Evolutionary conservation across 306 rosid genomes (phyloP), one percentile per base, ranked within the genome.

Genomic region (Canavalia ensiformis): DNA sequence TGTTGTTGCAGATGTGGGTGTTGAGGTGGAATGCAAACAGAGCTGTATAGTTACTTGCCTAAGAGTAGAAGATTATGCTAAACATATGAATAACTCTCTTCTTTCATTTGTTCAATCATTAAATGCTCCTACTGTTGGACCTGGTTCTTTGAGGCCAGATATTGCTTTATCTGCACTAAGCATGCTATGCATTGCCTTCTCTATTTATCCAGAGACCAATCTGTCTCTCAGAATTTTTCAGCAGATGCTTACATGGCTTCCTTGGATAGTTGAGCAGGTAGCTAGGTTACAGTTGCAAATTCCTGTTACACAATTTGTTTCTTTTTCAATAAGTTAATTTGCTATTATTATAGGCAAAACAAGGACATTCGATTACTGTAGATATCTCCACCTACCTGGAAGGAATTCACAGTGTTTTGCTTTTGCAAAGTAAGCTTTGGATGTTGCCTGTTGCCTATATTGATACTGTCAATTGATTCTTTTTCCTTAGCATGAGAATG

Each of bases 211-310:
- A 71, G 93, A 90, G 84, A 91, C 90, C 50, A 67, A 83, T 78
- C 54, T 91, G 74, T 90, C 94, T 56, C 57, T 74, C 76, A 82
- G 63, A 81, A 88, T 93, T 67, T 89, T 89, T 81, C 86, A 85
- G 87, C 92, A 91, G 88, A 95, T 91, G 95, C 79, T 77, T 64
- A 80, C 96, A 71, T 93, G 97, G 97, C 90, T 95, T 69, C 95
- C 98, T 71, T 87, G 93, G 97, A 85, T 91, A 86, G 86, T 76
- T 54, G 88, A 90, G 75, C 92, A 91, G 98, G 99, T 95, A 88
- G 75, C 62, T 55, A 46, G 73, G 83, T 76, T 87, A 78, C 7
- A 29, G 33, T 75, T 79, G 78, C 81, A 72, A 72, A 72, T 68
- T 80, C 35, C 44, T 74, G 47, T 69, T 77, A 47, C 67, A 34